phyloP scores from a whole-genome alignment of 2,329 filamentous ascomycete genomes.

The Ophiocordyceps australis region DNA sequence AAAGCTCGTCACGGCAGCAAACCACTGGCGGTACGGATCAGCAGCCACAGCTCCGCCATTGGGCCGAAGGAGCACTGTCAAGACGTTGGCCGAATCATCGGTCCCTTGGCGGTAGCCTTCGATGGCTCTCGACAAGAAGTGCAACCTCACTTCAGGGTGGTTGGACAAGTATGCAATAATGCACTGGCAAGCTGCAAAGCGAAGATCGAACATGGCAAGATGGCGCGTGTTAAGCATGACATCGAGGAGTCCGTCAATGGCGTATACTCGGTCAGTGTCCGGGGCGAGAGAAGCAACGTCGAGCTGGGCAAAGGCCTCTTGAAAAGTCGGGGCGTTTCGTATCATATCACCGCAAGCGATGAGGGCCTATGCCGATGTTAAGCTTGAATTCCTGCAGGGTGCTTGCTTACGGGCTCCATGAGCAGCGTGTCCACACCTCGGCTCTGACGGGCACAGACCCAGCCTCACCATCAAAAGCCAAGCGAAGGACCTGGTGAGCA shows the following conservation, averaged over 20 bases:
- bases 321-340: conserved; percentile 57
- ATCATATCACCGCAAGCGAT: conserved; percentile 79
- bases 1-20: conserved; percentile 72
- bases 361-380: conserved; percentile 45
- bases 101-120: conserved; percentile 63
- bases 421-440: conserved; percentile 34
- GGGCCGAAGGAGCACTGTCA: conserved; percentile 63
- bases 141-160: conserved; percentile 62
- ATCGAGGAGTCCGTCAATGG: conserved; percentile 85
- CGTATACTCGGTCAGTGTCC: conserved; percentile 45
- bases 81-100: conserved; percentile 73
- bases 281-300: conserved; percentile 49
- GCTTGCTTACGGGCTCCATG: background rate
- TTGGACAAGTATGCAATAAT: conserved; percentile 83
- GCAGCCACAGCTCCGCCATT: conserved; percentile 38
- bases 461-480: conserved; percentile 60
- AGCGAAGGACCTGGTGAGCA: conserved; percentile 59
- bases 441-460: conserved; percentile 57
- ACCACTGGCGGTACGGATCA: conserved; percentile 81
- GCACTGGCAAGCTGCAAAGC: conserved; percentile 74
- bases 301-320: conserved; percentile 79
- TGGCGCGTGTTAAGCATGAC: conserved; percentile 54
- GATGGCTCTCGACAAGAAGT: conserved; percentile 79
- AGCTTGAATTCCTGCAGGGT: too few species aligned
- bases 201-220: conserved; percentile 54